These are phyloP conservation scores for Penicillium sp. DNA, from an alignment of 2,329 filamentous ascomycete species.

Conservation along the genomic window DNA sequence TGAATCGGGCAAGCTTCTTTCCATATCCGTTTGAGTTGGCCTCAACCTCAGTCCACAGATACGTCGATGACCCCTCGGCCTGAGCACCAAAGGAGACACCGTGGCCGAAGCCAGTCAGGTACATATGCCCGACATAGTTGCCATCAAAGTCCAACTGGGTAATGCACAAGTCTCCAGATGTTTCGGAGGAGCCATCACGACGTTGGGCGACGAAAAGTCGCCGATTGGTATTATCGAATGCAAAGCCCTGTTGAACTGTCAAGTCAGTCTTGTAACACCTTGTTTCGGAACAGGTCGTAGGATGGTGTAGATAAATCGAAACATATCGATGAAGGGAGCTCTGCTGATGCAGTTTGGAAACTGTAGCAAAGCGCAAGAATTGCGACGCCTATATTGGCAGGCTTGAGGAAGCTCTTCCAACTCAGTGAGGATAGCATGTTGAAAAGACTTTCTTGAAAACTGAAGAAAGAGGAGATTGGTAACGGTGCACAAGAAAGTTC, in stretches of 20 bases:
- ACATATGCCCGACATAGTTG: slow-evolving; percentile 31
- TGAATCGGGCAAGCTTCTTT: slow-evolving; percentile 29
- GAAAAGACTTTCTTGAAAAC: background rate
- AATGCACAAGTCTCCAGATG: slow-evolving; percentile 29
- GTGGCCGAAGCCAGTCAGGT: slow-evolving; percentile 30
- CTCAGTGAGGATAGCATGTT: background rate
- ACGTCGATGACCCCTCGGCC: slow-evolving; percentile 24
- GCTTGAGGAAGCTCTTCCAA: slow-evolving; percentile 4
- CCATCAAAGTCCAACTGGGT: slow-evolving; percentile 32
- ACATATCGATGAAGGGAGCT: slow-evolving; percentile 16
- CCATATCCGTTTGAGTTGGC: slow-evolving; percentile 32
- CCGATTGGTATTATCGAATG: slow-evolving; percentile 34
- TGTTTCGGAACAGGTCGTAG: slow-evolving; percentile 27
- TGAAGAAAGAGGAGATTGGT: background rate
- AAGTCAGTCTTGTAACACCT: slow-evolving; percentile 25
- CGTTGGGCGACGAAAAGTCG: slow-evolving; percentile 32
- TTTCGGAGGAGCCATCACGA: slow-evolving; percentile 21
- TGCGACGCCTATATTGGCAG: background rate
- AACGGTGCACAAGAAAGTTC: background rate
- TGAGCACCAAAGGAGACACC: slow-evolving; percentile 30
- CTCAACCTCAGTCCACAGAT: slow-evolving; percentile 33
- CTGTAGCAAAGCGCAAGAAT: slow-evolving; percentile 8
- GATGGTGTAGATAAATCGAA: slow-evolving; percentile 28
- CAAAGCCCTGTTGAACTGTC: slow-evolving; percentile 32
- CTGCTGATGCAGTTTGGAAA: slow-evolving; percentile 7